These are phyloP conservation scores for Allium cepa DNA, from an alignment of 106 monocot genomes.

Conservation along the genomic window DNA sequence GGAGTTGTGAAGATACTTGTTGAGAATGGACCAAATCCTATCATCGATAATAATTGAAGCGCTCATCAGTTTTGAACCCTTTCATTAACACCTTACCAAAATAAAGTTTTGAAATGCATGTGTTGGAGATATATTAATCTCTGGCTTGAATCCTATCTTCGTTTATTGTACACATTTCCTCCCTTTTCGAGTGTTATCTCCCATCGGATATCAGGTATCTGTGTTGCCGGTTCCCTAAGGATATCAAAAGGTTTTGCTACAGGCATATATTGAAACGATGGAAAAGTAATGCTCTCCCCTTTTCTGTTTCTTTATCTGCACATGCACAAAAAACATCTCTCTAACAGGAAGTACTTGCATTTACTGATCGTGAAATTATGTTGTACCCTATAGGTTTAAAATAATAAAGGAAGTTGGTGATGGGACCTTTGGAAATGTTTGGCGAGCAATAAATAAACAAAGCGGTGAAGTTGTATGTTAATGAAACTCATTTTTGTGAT, in stretches of 20 bases:
- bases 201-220: constrained; percentile 5
- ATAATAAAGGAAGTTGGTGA: constrained; percentile 88
- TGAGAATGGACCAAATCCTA: not conserved
- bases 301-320: not conserved
- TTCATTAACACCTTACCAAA: not conserved
- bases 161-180: not conserved
- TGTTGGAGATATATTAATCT: not conserved
- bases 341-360: not conserved
- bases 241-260: not conserved
- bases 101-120: constrained; percentile 5
- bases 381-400: constrained; percentile 29
- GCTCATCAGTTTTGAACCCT: not conserved
- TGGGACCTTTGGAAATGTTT: constrained; percentile 76
- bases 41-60: not conserved
- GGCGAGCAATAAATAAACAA: constrained; percentile 62
- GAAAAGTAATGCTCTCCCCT: constrained; percentile 5
- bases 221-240: not conserved
- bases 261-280: constrained; percentile 6
- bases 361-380: not conserved
- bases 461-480: constrained; percentile 58
- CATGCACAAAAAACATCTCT: not conserved
- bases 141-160: constrained; percentile 4
- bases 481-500: constrained; percentile 1
- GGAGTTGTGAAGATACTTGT: not conserved
- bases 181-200: constrained; percentile 8